phyloP scores from a whole-genome alignment of 139 green algal species.

The Tetradesmus obliquus region DNA sequence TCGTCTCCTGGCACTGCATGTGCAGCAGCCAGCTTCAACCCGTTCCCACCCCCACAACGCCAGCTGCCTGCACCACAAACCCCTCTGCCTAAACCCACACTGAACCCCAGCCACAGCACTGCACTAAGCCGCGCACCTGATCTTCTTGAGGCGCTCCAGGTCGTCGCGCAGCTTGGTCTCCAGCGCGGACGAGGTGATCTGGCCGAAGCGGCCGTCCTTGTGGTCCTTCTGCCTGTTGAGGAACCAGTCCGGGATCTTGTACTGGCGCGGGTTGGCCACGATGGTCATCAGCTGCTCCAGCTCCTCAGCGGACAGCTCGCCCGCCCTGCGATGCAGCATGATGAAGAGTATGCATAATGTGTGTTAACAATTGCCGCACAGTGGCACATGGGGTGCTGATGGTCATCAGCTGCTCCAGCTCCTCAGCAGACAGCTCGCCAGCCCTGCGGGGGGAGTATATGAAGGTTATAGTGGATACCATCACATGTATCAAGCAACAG shows the following conservation, averaged over 20 bases:
- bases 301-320: constrained; percentile 96
- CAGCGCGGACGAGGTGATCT: constrained; percentile 87
- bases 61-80: too few species aligned
- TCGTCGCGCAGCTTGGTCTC: constrained; percentile 97
- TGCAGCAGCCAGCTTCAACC: not conserved
- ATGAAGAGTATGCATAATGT: not conserved
- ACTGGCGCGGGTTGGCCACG: constrained; percentile 96
- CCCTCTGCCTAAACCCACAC: too few species aligned
- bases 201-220: constrained; percentile 93
- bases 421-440: constrained; percentile 94
- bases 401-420: constrained; percentile 98
- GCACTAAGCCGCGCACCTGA: constrained; percentile 67
- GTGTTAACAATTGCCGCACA: not conserved
- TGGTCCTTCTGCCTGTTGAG: constrained; percentile 97
- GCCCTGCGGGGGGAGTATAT: constrained; percentile 60
- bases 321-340: constrained; percentile 69
- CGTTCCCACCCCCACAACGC: not conserved
- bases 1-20: too few species aligned
- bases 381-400: constrained; percentile 61
- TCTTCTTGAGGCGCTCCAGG: constrained; percentile 99
- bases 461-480: too few species aligned
- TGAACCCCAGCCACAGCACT: too few species aligned
- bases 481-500: too few species aligned
- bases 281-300: constrained; percentile 98
- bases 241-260: constrained; percentile 99